phyloP scores from a whole-genome alignment of 139 green algal genomes.

The Auxenochlorella pyrenoidosa region DNA sequence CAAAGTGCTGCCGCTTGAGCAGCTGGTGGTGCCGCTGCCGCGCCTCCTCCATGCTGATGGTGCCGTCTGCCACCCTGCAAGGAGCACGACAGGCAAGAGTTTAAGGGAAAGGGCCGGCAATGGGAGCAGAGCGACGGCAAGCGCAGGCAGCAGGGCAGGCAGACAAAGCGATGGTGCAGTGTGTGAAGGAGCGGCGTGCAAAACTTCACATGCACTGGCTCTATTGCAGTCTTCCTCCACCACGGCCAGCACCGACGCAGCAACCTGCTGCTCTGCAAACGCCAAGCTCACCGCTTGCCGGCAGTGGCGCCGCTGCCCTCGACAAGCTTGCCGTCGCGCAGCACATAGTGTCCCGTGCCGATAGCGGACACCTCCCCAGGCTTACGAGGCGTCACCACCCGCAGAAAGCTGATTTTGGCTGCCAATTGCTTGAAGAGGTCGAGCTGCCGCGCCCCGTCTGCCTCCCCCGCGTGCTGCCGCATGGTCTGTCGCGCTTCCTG shows the following conservation, averaged over 20 bases:
- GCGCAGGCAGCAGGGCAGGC: no score
- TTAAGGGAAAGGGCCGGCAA: no score
- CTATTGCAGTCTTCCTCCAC: no score
- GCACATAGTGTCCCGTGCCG: conserved; percentile 51
- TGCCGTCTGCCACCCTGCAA: conserved; percentile 73
- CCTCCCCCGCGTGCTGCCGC: conserved; percentile 37
- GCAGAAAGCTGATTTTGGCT: conserved; percentile 66
- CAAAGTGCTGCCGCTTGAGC: conserved; percentile 74
- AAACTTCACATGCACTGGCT: no score
- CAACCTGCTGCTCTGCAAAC: no score
- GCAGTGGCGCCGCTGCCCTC: conserved; percentile 23
- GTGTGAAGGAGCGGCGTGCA: no score
- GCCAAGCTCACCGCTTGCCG: conserved; percentile 22
- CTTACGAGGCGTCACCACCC: conserved; percentile 55
- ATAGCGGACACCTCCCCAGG: conserved; percentile 38
- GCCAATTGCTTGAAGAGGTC: conserved; percentile 66
- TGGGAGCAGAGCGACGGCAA: no score
- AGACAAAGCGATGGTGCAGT: no score
- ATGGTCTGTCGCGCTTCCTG: conserved; percentile 45
- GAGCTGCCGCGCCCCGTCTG: conserved; percentile 28
- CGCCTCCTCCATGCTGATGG: conserved; percentile 70
- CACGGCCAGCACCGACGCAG: no score
- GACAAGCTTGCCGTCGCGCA: conserved; percentile 68
- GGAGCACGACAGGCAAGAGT: not conserved
- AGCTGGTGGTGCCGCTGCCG: conserved; percentile 60